These are phyloP conservation scores for Melocanna baccifera DNA, from an alignment of 176 grass and related monocot genomes.

Conservation along the genomic window DNA sequence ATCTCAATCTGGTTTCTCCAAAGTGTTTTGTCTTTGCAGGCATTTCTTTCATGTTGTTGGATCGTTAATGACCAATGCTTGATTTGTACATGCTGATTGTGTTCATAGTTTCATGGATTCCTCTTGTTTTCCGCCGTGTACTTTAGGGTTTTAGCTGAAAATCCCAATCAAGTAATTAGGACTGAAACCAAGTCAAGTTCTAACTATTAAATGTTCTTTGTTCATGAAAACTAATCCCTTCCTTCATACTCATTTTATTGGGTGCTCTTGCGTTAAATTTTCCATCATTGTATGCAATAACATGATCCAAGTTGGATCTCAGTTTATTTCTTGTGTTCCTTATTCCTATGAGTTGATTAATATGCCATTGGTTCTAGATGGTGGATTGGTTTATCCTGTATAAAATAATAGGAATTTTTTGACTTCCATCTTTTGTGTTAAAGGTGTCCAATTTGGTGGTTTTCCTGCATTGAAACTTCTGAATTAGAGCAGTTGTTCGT, in stretches of 20 bases:
- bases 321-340: constrained; percentile 11
- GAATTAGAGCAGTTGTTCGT: constrained; percentile 4
- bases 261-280: background rate
- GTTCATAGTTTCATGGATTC: constrained; percentile 13
- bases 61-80: constrained; percentile 36
- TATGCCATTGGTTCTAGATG: constrained; percentile 17
- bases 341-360: background rate
- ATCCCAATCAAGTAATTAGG: constrained; percentile 22
- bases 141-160: constrained; percentile 4
- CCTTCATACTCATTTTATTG: no score
- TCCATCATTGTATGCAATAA: background rate
- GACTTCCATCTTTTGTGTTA: background rate
- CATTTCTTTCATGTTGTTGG: constrained; percentile 27
- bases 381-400: background rate
- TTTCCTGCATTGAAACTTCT: background rate
- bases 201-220: constrained; percentile 35
- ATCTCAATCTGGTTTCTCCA: constrained; percentile 23
- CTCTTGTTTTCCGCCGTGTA: no score
- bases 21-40: background rate
- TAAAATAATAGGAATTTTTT: background rate
- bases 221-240: no score
- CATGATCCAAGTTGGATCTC: constrained; percentile 7
- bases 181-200: constrained; percentile 41
- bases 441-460: background rate
- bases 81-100: background rate